A percentile compares a stretch with the other conserved stretches of the same genome.
These are phyloP conservation scores for Neonectria punicea DNA, from an alignment of 2,329 filamentous ascomycete species.

Conservation along the genomic window DNA sequence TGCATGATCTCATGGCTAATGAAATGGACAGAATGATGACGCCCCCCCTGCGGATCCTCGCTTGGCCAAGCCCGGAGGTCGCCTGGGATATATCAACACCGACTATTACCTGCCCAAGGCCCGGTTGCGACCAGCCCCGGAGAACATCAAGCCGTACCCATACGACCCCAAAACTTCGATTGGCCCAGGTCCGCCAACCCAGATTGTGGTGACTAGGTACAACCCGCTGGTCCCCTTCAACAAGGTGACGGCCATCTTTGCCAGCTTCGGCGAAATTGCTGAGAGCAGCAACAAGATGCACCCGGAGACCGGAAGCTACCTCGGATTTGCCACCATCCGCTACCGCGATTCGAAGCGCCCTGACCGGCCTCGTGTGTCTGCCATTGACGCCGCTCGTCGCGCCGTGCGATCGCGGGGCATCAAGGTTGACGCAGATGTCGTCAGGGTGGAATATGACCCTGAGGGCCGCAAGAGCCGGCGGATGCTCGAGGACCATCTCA, in stretches of 20 bases:
- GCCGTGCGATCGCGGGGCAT: slow-evolving; percentile 82
- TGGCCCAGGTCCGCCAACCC: slow-evolving; percentile 87
- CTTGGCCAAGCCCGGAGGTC: slow-evolving; percentile 72
- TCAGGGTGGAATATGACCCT: slow-evolving; percentile 89
- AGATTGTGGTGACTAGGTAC: slow-evolving; percentile 95
- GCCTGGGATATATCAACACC: slow-evolving; percentile 73
- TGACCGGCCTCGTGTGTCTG: slow-evolving; percentile 63
- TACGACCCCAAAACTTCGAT: slow-evolving; percentile 87
- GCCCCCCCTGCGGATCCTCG: slow-evolving; percentile 84
- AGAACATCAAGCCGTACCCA: slow-evolving; percentile 82
- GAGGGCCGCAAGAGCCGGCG: slow-evolving; percentile 85
- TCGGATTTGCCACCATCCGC: slow-evolving; percentile 91
- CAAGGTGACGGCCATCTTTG: slow-evolving; percentile 80
- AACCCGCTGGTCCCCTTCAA: slow-evolving; percentile 87
- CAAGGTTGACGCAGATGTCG: slow-evolving; percentile 79
- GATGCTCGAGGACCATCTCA: slow-evolving; percentile 80
- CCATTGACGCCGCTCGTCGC: slow-evolving; percentile 81
- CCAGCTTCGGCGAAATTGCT: slow-evolving; percentile 85
- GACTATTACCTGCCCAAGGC: slow-evolving; percentile 77
- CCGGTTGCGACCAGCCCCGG: slow-evolving; percentile 76
- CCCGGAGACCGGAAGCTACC: slow-evolving; percentile 90
- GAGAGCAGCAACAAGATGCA: slow-evolving; percentile 95
- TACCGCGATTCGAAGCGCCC: slow-evolving; percentile 77
- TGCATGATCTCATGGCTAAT: slow-evolving; percentile 68
- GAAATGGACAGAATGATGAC: slow-evolving; percentile 78